Percentiles rank a stretch among this genome's conserved stretches.
phyloP scores from a whole-genome alignment of 2,329 filamentous ascomycete genomes.

The Dothideomycetes sp. region DNA sequence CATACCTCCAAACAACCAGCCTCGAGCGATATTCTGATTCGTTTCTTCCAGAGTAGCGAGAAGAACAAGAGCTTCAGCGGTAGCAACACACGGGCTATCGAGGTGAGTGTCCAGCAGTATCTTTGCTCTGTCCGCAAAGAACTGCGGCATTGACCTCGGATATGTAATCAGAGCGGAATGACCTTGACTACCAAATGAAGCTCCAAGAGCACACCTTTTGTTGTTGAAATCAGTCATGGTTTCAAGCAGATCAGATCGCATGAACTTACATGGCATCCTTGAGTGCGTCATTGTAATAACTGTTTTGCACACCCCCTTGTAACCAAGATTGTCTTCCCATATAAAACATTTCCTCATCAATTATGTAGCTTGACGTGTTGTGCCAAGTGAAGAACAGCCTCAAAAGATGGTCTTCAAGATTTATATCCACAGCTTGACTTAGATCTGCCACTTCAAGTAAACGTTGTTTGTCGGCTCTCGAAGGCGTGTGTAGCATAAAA shows the following conservation, averaged over 20 bases:
- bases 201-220: slow-evolving; percentile 25
- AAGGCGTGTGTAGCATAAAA: slow-evolving; percentile 28
- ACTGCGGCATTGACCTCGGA: slow-evolving; percentile 29
- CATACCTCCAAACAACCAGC: slow-evolving; percentile 40
- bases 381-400: slow-evolving; percentile 42
- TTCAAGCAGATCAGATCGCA: too few relatives aligned
- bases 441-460: slow-evolving; percentile 33
- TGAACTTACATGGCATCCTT: slow-evolving; percentile 18
- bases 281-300: slow-evolving; percentile 19
- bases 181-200: slow-evolving; percentile 28
- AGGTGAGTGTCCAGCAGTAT: slow-evolving; percentile 39
- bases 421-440: slow-evolving; percentile 32
- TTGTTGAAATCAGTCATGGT: not conserved
- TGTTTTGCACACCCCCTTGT: slow-evolving; percentile 10
- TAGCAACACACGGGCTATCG: slow-evolving; percentile 40
- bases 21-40: slow-evolving; percentile 35
- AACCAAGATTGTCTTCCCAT: slow-evolving; percentile 13
- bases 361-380: slow-evolving; percentile 37
- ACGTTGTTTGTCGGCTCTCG: slow-evolving; percentile 28
- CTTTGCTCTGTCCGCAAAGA: slow-evolving; percentile 37
- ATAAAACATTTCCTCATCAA: slow-evolving; percentile 32
- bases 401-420: slow-evolving; percentile 36
- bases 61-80: slow-evolving; percentile 39
- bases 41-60: slow-evolving; percentile 38
- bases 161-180: slow-evolving; percentile 30